A percentile compares a stretch with the other conserved stretches of the same genome.
These are phyloP conservation scores for Solioccasus polychromus DNA, from an alignment of 768 basidiomycete species.

Conservation along the genomic window DNA sequence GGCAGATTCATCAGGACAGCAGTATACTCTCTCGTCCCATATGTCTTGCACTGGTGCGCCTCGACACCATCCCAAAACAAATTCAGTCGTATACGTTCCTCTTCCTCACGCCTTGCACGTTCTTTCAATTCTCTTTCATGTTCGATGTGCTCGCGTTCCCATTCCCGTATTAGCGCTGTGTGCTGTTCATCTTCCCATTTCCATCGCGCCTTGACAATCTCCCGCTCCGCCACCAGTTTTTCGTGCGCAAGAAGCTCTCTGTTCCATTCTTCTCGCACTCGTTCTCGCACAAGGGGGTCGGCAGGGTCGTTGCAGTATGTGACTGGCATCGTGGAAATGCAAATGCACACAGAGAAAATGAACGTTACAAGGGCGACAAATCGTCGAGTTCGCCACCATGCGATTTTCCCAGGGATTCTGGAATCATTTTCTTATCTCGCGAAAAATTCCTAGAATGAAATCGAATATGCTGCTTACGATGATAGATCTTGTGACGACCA, in stretches of 20 bases:
- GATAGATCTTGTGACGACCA: background rate
- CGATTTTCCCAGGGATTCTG: background rate
- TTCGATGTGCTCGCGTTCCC: slow-evolving; percentile 7
- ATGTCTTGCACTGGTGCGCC: slow-evolving; percentile 25
- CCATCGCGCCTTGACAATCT: slow-evolving; percentile 4
- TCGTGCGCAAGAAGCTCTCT: slow-evolving; percentile 19
- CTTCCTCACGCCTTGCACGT: slow-evolving; percentile 8
- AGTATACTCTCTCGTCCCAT: slow-evolving; percentile 28
- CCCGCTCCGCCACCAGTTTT: slow-evolving; percentile 6
- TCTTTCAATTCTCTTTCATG: slow-evolving; percentile 9
- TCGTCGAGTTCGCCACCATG: background rate
- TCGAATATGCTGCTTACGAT: slow-evolving; percentile 3
- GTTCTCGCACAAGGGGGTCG: slow-evolving; percentile 19
- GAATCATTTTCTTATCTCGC: too few relatives aligned
- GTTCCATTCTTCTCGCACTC: slow-evolving; percentile 19
- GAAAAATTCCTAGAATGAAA: too few relatives aligned
- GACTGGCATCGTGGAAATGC: slow-evolving; percentile 6
- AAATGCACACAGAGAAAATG: slow-evolving; percentile 1
- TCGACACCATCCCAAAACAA: slow-evolving; percentile 22
- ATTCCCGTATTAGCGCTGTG: background rate
- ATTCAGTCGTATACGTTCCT: slow-evolving; percentile 17
- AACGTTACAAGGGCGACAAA: slow-evolving; percentile 4
- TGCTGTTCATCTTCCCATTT: background rate
- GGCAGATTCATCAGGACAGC: slow-evolving; percentile 31
- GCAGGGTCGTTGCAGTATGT: slow-evolving; percentile 19